Evolutionary conservation across 495 filamentous ascomycete genomes (phyloP), one percentile per base, ranked within the genome.

Genomic region (Platismatia glauca): DNA sequence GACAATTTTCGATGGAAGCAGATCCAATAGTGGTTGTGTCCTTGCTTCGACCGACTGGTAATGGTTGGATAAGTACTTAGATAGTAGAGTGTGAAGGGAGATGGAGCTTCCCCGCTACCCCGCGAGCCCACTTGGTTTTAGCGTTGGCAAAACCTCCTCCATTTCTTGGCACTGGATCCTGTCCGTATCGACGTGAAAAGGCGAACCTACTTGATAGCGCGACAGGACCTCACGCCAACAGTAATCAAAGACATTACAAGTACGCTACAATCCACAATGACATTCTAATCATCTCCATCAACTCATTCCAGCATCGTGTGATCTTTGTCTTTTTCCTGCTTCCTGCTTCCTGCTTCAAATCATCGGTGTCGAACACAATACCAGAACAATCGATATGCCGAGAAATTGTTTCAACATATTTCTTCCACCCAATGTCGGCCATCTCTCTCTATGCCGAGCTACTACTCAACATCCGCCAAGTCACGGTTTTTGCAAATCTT

Each of bases 361-460:
- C 8, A 39, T 24, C n/a, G 0, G 43, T 24, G 43, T 46, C 43
- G 9, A 46, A 24, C 24, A 8, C 43, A 46, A 12, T 44, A 0
- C 24, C n/a, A 2, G 8, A 24, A 7, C 1, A 46, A 46, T 12
- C 6, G 6, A 16, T 15, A 7, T 44, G 27, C 27, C 20, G 39
- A 39, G 50, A 46, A 29, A 24, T 16, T 18, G 1, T 22, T 46
- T 4, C 20, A 46, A 56, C 2, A 3, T 2, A 20, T 6, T 22
- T 6, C 20, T 4, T 18, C 12, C 15, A 9, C 34, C 13, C 8
- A 20, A 67, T 67, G 65, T 27, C 66, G 7, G 57, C 43, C 4
- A 70, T 84, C 24, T 74, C 78, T 56, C 77, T 96, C 24, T 92
- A 97, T 70, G 90, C 92, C 20, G 94, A 98, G 78, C 82, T 94